Percentiles rank a stretch among this genome's conserved stretches.
Conservation (phyloP, 2,329 filamentous ascomycete species). For the Alternaria burnsii region DNA sequence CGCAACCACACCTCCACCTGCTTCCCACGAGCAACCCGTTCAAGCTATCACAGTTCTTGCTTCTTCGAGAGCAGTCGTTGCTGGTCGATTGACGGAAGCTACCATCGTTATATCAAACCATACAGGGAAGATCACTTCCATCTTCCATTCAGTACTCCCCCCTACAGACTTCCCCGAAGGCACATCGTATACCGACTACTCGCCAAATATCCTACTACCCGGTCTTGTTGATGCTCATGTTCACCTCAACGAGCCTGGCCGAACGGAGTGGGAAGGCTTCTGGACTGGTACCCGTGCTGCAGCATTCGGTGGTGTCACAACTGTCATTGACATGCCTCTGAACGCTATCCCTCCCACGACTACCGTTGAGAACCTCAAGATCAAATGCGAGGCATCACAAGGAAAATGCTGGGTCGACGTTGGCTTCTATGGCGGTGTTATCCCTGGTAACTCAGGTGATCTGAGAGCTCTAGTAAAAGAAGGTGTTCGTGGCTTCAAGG, state of each 20-base stretch:
- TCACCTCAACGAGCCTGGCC: constrained; percentile 94
- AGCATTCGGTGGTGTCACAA: constrained; percentile 94
- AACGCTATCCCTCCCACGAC: constrained; percentile 98
- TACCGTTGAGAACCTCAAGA: constrained; percentile 79
- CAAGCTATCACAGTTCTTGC: constrained; percentile 76
- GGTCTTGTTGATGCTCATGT: constrained; percentile 97
- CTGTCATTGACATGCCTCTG: constrained; percentile 95
- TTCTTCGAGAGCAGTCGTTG: constrained; percentile 83
- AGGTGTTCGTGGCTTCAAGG: constrained; percentile 95
- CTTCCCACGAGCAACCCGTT: constrained; percentile 35
- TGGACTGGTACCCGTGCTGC: constrained; percentile 92
- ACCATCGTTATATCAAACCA: constrained; percentile 80
- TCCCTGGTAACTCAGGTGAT: constrained; percentile 86
- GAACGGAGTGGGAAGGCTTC: constrained; percentile 99
- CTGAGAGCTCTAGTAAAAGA: constrained; percentile 81
- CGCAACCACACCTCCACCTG: constrained; percentile 44
- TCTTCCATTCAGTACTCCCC: constrained; percentile 78
- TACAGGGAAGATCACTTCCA: constrained; percentile 84
- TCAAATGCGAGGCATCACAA: constrained; percentile 83
- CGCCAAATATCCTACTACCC: constrained; percentile 83
- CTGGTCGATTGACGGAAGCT: constrained; percentile 78
- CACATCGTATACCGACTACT: constrained; percentile 82
- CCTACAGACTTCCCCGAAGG: constrained; percentile 75
- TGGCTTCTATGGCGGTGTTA: constrained; percentile 95
- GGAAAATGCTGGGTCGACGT: constrained; percentile 98